These are phyloP conservation scores for Cryptococcus sp. DNA, from an alignment of 1,284 basidiomycete species.

Conservation along the genomic window DNA sequence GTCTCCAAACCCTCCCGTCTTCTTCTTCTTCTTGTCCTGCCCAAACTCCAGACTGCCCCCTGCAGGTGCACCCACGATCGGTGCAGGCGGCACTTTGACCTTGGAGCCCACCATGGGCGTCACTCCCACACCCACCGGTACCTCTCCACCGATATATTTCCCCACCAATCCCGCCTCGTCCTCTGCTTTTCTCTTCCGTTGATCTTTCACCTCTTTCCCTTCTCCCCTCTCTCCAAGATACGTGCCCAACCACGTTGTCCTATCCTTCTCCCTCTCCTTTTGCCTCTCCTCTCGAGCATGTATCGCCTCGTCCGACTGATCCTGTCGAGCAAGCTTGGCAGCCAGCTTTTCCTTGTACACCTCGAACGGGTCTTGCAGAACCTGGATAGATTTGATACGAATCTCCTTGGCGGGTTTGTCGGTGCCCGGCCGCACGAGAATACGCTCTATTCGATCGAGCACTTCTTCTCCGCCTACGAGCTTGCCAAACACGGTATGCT, in stretches of 20 bases:
- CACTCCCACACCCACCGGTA: slow-evolving; percentile 2
- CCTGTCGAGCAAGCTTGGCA: slow-evolving; percentile 40
- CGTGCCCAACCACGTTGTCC: slow-evolving; percentile 48
- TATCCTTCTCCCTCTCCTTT: slow-evolving; percentile 48
- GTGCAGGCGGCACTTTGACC: neutral
- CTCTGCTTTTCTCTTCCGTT: slow-evolving; percentile 33
- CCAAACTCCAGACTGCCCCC: slow-evolving; percentile 30
- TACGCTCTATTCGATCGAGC: slow-evolving; percentile 71
- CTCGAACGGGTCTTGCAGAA: slow-evolving; percentile 50
- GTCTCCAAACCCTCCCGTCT: slow-evolving; percentile 48
- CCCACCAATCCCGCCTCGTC: slow-evolving; percentile 42
- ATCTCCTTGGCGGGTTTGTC: slow-evolving; percentile 81
- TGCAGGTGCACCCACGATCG: neutral
- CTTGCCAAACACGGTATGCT: slow-evolving; percentile 90
- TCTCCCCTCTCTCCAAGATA: slow-evolving; percentile 44
- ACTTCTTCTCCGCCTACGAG: slow-evolving; percentile 91
- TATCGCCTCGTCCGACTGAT: slow-evolving; percentile 43
- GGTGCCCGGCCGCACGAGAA: slow-evolving; percentile 73
- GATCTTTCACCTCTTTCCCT: slow-evolving; percentile 23
- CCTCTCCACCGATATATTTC: slow-evolving; percentile 42
- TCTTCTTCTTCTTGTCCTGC: slow-evolving; percentile 46
- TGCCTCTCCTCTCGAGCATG: slow-evolving; percentile 33
- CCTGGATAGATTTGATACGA: slow-evolving; percentile 47
- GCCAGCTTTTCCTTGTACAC: slow-evolving; percentile 44
- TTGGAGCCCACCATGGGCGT: neutral